Percentiles rank a stretch among this genome's conserved stretches.
Evolutionary conservation across 768 basidiomycete species (phyloP).

Genomic region (Rhodosporidiobolus sp.): DNA sequence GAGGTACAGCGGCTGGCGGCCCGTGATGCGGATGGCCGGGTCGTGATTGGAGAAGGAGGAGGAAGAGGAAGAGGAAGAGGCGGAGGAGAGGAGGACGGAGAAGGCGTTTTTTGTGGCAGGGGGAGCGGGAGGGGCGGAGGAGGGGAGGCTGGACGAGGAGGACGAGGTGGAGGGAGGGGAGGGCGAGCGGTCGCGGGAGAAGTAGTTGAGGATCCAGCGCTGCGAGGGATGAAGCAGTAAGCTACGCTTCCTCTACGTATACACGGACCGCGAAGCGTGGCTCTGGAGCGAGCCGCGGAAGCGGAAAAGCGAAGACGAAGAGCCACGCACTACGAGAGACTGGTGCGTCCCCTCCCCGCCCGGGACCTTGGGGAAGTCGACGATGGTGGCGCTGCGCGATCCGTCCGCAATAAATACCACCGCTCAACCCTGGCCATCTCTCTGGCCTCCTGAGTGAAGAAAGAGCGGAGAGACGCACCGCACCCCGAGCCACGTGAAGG

Average conservation of each 20-base stretch:
- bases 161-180: not conserved
- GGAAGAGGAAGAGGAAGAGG: not conserved
- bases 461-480: slow-evolving; percentile 9
- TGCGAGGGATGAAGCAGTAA: too few relatives aligned
- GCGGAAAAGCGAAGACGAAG: not conserved
- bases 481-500: slow-evolving; percentile 37
- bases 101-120: not conserved
- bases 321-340: slow-evolving; percentile 10
- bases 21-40: slow-evolving; percentile 20
- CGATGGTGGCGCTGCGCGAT: slow-evolving; percentile 24
- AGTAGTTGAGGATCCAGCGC: slow-evolving; percentile 41
- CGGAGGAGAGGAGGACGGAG: not conserved
- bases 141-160: not conserved
- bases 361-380: slow-evolving; percentile 39
- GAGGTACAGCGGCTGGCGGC: slow-evolving; percentile 41
- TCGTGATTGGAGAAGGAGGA: too few relatives aligned
- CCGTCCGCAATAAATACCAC: too few relatives aligned
- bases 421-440: too few relatives aligned
- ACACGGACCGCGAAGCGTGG: too few relatives aligned
- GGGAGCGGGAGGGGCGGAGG: not conserved
- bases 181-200: not conserved
- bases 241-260: too few relatives aligned
- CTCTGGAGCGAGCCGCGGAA: too few relatives aligned
- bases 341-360: slow-evolving; percentile 20
- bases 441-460: not conserved